phyloP scores from a whole-genome alignment of 768 basidiomycete species.

The Daedaleopsis nitida region DNA sequence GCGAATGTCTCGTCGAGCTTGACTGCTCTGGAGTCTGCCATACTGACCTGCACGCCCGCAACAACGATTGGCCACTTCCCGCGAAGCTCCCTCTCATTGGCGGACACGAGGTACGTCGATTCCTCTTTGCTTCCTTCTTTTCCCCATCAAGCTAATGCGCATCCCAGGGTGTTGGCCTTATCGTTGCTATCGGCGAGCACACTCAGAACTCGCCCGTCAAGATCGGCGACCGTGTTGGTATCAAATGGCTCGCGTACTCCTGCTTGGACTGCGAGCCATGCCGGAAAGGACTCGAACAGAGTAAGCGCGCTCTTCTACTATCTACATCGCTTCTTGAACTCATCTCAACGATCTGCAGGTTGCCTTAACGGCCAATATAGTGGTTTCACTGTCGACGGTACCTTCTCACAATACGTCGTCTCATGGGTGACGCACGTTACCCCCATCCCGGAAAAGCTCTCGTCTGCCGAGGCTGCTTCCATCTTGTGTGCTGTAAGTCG shows the following conservation, averaged over 20 bases:
- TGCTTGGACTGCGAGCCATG: conserved; percentile 80
- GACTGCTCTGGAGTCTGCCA: conserved; percentile 85
- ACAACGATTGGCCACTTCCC: conserved; percentile 81
- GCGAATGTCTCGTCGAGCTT: conserved; percentile 78
- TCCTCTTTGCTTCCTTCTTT: not conserved
- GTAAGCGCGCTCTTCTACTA: conserved; percentile 38
- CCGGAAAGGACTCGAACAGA: conserved; percentile 71
- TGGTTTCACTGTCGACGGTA: conserved; percentile 79
- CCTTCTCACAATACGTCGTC: conserved; percentile 72
- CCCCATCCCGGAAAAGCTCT: conserved; percentile 70
- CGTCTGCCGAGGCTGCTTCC: conserved; percentile 68
- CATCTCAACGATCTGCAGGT: conserved; percentile 36
- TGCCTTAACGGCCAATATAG: conserved; percentile 61
- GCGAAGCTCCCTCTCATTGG: conserved; percentile 69
- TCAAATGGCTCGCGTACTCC: conserved; percentile 79
- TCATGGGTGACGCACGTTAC: conserved; percentile 76
- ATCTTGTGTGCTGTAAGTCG: conserved; percentile 72
- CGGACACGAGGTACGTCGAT: conserved; percentile 52
- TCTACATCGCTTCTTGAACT: not conserved
- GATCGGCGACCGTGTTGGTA: conserved; percentile 78
- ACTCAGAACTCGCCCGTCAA: conserved; percentile 63
- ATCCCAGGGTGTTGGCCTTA: conserved; percentile 71
- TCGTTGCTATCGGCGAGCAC: conserved; percentile 78
- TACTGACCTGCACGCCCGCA: conserved; percentile 76
- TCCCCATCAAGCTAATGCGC: not conserved